Conservation (phyloP, 352 stramenopile genomes). For the Globisporangium radiosum region DNA sequence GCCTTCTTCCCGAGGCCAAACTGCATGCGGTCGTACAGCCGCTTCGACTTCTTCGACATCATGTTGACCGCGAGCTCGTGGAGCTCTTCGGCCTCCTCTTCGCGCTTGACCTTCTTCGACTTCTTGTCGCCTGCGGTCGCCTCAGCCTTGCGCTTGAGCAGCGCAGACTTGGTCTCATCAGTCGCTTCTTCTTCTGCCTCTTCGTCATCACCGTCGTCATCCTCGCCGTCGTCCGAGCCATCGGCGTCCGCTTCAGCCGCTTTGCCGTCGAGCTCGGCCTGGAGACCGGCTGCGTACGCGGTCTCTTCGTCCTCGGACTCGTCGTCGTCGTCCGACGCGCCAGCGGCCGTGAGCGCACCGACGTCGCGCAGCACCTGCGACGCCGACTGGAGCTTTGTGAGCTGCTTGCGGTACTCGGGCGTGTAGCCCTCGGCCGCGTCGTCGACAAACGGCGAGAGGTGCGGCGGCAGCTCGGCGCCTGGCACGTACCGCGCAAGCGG, state of each 20-base stretch:
- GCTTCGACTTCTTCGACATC: slow-evolving; percentile 92
- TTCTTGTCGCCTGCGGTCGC: slow-evolving; percentile 32
- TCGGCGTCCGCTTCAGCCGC: slow-evolving; percentile 8
- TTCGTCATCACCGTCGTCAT: slow-evolving; percentile 26
- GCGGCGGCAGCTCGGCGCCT: slow-evolving; percentile 87
- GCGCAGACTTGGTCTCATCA: slow-evolving; percentile 18
- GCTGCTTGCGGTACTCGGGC: slow-evolving; percentile 93
- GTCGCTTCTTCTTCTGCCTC: slow-evolving; percentile 17
- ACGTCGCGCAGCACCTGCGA: slow-evolving; percentile 65
- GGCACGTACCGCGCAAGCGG: slow-evolving; percentile 91
- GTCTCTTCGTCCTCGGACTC: slow-evolving; percentile 66
- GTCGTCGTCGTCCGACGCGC: slow-evolving; percentile 42
- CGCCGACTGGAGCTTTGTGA: slow-evolving; percentile 82
- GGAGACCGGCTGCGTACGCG: slow-evolving; percentile 68
- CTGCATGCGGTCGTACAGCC: slow-evolving; percentile 90
- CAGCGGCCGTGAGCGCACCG: slow-evolving; percentile 24
- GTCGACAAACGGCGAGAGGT: slow-evolving; percentile 96
- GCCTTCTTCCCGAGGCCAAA: slow-evolving; percentile 86
- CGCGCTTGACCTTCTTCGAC: slow-evolving; percentile 72
- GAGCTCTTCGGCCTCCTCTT: slow-evolving; percentile 72
- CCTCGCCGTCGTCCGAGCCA: slow-evolving; percentile 32
- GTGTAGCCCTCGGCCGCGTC: slow-evolving; percentile 95
- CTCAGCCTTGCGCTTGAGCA: slow-evolving; percentile 43
- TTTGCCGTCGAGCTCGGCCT: slow-evolving; percentile 66
- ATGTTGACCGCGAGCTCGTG: slow-evolving; percentile 86